Evolutionary conservation across 192 early-diverging fungal species (phyloP), one percentile per base, ranked within the genome.

Genomic region (Rhizophlyctis rosea): DNA sequence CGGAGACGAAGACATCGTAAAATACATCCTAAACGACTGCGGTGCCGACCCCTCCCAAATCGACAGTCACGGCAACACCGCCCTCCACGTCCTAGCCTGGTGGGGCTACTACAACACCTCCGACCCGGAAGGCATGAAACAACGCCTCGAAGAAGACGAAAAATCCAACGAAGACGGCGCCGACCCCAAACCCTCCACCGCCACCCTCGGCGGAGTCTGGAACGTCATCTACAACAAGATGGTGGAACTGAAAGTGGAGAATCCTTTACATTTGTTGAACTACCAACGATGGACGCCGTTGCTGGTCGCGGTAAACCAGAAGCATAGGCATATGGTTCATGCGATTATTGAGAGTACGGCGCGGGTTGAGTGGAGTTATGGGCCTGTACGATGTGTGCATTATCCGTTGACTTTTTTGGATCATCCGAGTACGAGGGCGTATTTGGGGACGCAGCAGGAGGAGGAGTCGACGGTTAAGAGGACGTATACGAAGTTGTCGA

Each of bases 31-130:
- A 44, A 18, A 44, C 39, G 39, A 44, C 9, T 44, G 39, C 39
- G 39, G 39, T 44, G 39, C 39, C 9, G 39, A 44, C 18, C 39
- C 39, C 7, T 13, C 18, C 9, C 9, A 7, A 18, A 44, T 44
- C 18, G 39, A 44, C 39, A 44, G 39, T 18, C 39, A 44, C 39
- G 39, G 39, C 39, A 44, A 44, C 39, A 44, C 39, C 39, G 39
- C 39, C 18, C 39, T 44, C 39, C 39, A 44, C 39, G 39, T 44
- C 9, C 39, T 44, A 18, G 39, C 39, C 18, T 44, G 39, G 39
- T 44, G 39, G 39, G 39, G 39, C 18, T 44, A 44, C 39, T 44
- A 44, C 18, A 18, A 44, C 18, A 44, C 39, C 18, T 13, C 39
- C 9, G 18, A 44, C 7, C 39, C 18, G 7, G 39, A 7, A 44